Evolutionary conservation across 371 early-diverging fungal genomes (phyloP), one percentile per base, ranked within the genome.

Genomic region (Capillidium heterosporum): DNA sequence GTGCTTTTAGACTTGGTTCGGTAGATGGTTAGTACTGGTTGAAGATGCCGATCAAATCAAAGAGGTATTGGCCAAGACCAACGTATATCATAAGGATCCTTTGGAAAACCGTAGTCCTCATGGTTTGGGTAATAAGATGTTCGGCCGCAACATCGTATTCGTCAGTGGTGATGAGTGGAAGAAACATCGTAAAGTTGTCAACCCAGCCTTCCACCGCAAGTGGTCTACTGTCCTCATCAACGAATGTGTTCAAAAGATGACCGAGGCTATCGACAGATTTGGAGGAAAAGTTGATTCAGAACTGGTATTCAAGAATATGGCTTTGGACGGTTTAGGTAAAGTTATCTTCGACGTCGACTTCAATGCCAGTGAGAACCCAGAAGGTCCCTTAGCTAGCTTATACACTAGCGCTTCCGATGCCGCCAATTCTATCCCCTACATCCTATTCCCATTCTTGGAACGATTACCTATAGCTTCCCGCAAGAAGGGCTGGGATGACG

Each of bases 351-450:
- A 21, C 57, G 50, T 41, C 50, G 46, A 26, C 66, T 47, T 13
- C 39, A 59, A 3, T 59, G 52, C 40, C 42, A 65, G 10, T 63
- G 63, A 21, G 63, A 64, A n/a, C 59, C 62, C 27, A 62, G 62
- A 28, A 55, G 60, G 2, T 54, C 59, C 3, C 55, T 67, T 23
- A 65, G 63, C 44, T 60, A 63, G 10, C 55, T 48, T 13, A 59
- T 46, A 42, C 60, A 65, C 11, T 62, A 62, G 1, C 62, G 65
- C 43, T 62, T 62, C 10, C 13, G 53, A 13, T 41, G 48, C 15
- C 44, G 44, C 26, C 46, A 40, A 3, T 27, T 42, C 1, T 55
- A 58, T 2, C 44, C 47, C 58, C 46, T 54, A 31, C 27, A 52
- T 46, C 58, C 59, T 26, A 19, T 48, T 44, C 48, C 57, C 2